These are phyloP conservation scores for Paramecium tetraurelia DNA, from an alignment of 73 alveolate genomes.

Conservation along the genomic window DNA sequence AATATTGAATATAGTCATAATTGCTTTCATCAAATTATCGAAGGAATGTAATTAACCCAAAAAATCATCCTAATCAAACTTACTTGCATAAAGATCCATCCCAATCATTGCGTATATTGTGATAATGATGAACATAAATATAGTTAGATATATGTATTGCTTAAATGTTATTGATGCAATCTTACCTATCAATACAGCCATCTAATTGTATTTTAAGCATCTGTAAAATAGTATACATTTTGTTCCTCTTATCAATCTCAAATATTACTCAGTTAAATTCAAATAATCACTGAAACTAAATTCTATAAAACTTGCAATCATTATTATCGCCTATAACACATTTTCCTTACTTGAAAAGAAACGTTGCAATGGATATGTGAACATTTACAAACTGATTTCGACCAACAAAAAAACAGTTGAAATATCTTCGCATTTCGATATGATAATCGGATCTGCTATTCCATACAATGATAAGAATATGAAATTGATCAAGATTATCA, in stretches of 20 bases:
- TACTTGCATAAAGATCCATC: background rate
- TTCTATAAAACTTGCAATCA: background rate
- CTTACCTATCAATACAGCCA: background rate
- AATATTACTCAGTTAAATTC: background rate
- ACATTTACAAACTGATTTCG: background rate
- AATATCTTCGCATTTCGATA: background rate
- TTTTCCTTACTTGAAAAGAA: background rate
- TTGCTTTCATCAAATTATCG: conserved; percentile 9
- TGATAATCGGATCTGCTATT: background rate
- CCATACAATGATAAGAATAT: background rate
- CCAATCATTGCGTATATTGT: background rate
- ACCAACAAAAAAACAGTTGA: background rate
- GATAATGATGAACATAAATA: background rate
- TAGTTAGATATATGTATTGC: background rate
- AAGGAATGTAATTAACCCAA: conserved; percentile 20
- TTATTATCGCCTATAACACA: background rate
- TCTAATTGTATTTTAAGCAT: background rate
- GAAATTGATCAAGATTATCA: background rate
- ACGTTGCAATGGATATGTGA: background rate
- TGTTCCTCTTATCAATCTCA: conserved; percentile 10
- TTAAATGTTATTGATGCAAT: conserved; percentile 6
- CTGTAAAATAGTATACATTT: background rate
- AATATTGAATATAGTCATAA: background rate
- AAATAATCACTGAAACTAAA: background rate
- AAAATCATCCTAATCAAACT: background rate